Evolutionary conservation across 1,284 basidiomycete species (phyloP).

Genomic region (Heterobasidion occidentale): DNA sequence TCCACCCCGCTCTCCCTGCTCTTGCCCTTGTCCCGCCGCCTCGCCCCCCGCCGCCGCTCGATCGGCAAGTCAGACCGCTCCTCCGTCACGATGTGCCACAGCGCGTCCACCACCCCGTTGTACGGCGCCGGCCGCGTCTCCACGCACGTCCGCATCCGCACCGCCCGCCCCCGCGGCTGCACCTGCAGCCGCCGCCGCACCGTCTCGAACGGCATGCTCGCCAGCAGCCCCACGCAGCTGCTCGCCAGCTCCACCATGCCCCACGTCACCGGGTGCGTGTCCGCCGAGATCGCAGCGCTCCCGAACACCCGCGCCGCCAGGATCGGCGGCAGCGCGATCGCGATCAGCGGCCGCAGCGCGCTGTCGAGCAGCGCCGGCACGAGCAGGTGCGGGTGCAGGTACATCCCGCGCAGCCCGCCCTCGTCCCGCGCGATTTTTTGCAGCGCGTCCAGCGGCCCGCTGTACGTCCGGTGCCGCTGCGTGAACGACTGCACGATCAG

Average conservation of each 20-base stretch:
- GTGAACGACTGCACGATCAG: conserved; percentile 71
- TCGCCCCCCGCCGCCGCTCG: conserved; percentile 26
- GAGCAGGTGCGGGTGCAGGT: conserved; percentile 84
- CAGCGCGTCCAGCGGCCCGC: conserved; percentile 74
- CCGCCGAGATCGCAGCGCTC: conserved; percentile 58
- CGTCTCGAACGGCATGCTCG: conserved; percentile 92
- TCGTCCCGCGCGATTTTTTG: conserved; percentile 75
- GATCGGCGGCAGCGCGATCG: conserved; percentile 53
- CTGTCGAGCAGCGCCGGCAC: conserved; percentile 86
- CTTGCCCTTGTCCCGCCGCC: conserved; percentile 29
- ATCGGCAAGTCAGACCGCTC: conserved; percentile 74
- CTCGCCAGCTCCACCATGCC: conserved; percentile 76
- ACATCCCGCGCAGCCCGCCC: conserved; percentile 79
- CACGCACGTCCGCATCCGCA: conserved; percentile 74
- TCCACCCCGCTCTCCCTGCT: conserved; percentile 26
- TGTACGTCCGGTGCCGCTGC: conserved; percentile 60
- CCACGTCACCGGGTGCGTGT: conserved; percentile 79
- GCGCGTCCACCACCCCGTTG: conserved; percentile 86
- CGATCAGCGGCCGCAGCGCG: conserved; percentile 77
- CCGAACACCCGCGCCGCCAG: conserved; percentile 38
- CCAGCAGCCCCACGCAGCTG: conserved; percentile 67
- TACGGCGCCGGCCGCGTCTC: conserved; percentile 84
- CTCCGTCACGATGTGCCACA: conserved; percentile 92
- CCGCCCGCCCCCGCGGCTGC: conserved; percentile 68
- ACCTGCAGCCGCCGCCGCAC: conserved; percentile 85